These are phyloP conservation scores for Cladosporium halotolerans DNA, from an alignment of 2,329 filamentous ascomycete genomes.

Conservation along the genomic window DNA sequence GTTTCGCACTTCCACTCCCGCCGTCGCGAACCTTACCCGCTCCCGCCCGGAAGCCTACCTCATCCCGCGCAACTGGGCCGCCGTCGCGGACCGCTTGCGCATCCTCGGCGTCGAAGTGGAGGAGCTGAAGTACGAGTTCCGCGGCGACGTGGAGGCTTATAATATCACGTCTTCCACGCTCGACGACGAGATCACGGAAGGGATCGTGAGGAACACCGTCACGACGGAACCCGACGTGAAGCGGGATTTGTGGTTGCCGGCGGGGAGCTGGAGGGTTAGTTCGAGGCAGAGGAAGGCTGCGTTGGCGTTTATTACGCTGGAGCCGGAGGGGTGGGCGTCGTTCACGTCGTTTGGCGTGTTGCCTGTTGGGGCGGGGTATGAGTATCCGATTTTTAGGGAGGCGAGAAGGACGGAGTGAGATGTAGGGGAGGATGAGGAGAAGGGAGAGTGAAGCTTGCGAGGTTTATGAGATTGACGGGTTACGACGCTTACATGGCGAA, in stretches of 20 bases:
- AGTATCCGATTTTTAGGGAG: conserved; percentile 20
- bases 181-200: conserved; percentile 18
- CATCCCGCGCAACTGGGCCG: conserved; percentile 22
- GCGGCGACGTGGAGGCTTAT: conserved; percentile 20
- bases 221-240: conserved; percentile 15
- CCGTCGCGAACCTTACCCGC: conserved; percentile 18
- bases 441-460: too few relatives aligned
- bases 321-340: conserved; percentile 24
- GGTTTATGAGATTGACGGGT: too few relatives aligned
- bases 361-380: conserved; percentile 19
- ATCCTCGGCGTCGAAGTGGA: conserved; percentile 22
- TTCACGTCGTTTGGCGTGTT: conserved; percentile 22
- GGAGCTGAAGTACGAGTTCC: conserved; percentile 17
- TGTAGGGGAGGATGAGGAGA: too few relatives aligned
- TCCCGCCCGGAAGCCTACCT: conserved; percentile 21
- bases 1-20: conserved; percentile 17
- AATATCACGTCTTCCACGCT: conserved; percentile 18
- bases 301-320: conserved; percentile 22
- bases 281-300: conserved; percentile 24
- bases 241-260: conserved; percentile 19
- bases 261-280: conserved; percentile 20
- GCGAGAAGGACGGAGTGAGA: not conserved
- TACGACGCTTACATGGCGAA: too few relatives aligned
- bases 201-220: conserved; percentile 20
- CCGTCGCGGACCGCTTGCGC: conserved; percentile 19